These are phyloP conservation scores for Hypoxylon lienhwacheense DNA, from an alignment of 495 filamentous ascomycete species.

Conservation along the genomic window DNA sequence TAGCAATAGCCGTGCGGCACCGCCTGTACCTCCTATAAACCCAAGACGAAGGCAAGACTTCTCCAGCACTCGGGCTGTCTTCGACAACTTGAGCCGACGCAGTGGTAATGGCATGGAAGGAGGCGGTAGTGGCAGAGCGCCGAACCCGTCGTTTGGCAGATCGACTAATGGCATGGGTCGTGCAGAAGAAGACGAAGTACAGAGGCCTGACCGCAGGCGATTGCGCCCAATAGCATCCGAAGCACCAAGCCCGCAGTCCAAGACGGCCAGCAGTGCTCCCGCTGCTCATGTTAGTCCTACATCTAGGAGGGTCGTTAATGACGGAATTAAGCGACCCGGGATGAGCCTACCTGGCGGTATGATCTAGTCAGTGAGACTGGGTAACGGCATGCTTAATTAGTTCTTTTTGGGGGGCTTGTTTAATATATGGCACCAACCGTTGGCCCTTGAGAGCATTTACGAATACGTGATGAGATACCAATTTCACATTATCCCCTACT, in stretches of 20 bases:
- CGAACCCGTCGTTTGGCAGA: conserved; percentile 27
- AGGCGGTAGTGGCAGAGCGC: conserved; percentile 22
- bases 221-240: conserved; percentile 59
- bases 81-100: conserved; percentile 54
- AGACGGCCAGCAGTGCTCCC: conserved; percentile 43
- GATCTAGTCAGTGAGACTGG: conserved; percentile 39
- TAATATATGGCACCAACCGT: conserved; percentile 20
- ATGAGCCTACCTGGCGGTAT: conserved; percentile 48
- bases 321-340: conserved; percentile 39
- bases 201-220: conserved; percentile 47
- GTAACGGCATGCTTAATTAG: conserved; percentile 5
- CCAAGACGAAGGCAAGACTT: conserved; percentile 63
- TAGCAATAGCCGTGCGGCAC: conserved; percentile 48
- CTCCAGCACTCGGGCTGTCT: conserved; percentile 55
- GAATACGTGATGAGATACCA: conserved; percentile 43
- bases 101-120: conserved; percentile 38
- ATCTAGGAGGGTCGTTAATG: conserved; percentile 37
- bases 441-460: conserved; percentile 32
- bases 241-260: conserved; percentile 47
- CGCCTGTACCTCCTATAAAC: conserved; percentile 71
- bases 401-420: conserved; percentile 12
- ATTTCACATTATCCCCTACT: conserved; percentile 32
- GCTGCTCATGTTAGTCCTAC: conserved; percentile 38
- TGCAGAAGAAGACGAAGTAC: conserved; percentile 48
- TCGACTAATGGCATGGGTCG: conserved; percentile 5